Evolutionary conservation across 176 grass and related monocot species (phyloP), one percentile per base, ranked within the genome.

Genomic region (Aegilops tauschii): DNA sequence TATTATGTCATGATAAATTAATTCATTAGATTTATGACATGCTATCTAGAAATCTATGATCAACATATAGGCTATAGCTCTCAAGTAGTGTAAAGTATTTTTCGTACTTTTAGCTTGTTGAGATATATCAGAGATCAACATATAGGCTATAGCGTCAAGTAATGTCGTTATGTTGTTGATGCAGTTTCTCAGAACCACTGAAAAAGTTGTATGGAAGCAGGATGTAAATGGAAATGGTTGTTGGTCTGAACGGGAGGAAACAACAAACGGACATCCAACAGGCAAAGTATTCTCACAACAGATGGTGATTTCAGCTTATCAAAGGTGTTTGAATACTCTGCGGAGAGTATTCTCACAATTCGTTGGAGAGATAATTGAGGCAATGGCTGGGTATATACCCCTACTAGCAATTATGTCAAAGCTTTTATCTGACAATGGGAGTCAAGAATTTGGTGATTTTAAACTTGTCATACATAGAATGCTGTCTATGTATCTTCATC

Each of bases 361-460:
- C 86, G 88, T 98, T 80, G 93, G 92, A 79, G 93, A 98, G 86
- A 92, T 96, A 92, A 96, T 98, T 20, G 93, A 98, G 77, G 93
- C 88, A 76, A 98, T 98, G 96, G 82, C 93, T 89, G 93, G 93
- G 83, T 87, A 92, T 92, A 89, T 96, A 86, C 90, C 92, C 82
- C 88, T 98, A 79, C 96, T 90, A 45, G 92, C 82, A 86, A 92
- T 98, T 23, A 98, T 95, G 93, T 85, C 92, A 75, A 98, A 98
- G 65, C 79, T 98, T 37, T 91, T 98, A 84, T 94, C 96, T 9
- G 93, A 96, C 82, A 98, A 95, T 78, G 88, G 86, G 73, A 86
- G 77, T 87, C 93, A 94, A 82, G 96, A 98, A 73, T 98, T 98
- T 84, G 96, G 96, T 82, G 96, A 98, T 91, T 95, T 98, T 81